phyloP scores from a whole-genome alignment of 352 stramenopile species.

The Phytophthora litchii region DNA sequence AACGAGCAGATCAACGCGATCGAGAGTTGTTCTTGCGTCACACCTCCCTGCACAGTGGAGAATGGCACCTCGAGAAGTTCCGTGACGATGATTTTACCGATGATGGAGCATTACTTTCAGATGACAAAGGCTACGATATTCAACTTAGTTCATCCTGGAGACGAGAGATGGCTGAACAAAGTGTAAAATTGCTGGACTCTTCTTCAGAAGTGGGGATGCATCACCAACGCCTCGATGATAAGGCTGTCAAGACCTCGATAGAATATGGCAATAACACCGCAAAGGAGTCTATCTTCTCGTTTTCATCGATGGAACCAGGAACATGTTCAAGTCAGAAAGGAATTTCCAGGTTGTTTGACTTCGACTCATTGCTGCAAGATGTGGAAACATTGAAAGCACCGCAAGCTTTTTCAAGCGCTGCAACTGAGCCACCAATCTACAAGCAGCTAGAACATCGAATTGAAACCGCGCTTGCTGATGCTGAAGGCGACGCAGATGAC shows the following conservation, averaged over 20 bases:
- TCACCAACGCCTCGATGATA: not conserved
- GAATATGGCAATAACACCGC: not conserved
- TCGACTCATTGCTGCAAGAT: conserved; percentile 54
- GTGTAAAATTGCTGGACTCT: not conserved
- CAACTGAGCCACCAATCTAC: not conserved
- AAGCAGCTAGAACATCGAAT: conserved; percentile 1
- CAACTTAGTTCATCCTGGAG: conserved; percentile 34
- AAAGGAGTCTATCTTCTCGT: conserved; percentile 39
- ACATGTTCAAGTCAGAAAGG: not conserved
- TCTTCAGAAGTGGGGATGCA: not conserved
- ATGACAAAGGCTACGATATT: conserved; percentile 17
- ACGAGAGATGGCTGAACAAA: conserved; percentile 13
- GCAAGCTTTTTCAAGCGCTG: not conserved
- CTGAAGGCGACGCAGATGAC: conserved; percentile 22
- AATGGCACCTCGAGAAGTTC: conserved; percentile 38
- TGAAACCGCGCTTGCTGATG: conserved; percentile 1
- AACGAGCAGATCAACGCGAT: conserved; percentile 38
- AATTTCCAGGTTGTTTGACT: conserved; percentile 50
- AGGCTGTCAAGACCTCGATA: not conserved
- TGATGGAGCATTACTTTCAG: conserved; percentile 10
- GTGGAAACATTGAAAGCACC: conserved; percentile 2
- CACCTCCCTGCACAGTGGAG: conserved; percentile 40
- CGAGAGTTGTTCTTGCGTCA: conserved; percentile 48
- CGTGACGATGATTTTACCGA: conserved; percentile 12
- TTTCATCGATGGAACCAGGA: conserved; percentile 10